Conservation (phyloP, 306 rosid genomes). For the Vigna unguiculata region DNA sequence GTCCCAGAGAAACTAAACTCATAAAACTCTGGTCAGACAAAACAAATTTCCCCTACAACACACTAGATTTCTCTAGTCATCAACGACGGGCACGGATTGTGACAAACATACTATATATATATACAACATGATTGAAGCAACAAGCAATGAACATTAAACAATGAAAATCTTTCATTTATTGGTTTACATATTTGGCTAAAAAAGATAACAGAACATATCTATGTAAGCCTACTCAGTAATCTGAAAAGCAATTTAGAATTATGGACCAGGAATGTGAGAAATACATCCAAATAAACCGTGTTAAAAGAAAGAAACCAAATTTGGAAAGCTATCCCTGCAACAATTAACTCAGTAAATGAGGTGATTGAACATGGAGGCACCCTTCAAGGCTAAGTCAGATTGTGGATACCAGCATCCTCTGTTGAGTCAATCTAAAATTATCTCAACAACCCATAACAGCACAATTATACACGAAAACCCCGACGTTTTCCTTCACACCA, state of each 20-base stretch:
- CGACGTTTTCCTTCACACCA: slow-evolving; percentile 80
- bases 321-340: slow-evolving; percentile 58
- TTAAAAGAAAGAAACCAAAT: slow-evolving; percentile 63
- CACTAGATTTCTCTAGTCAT: slow-evolving; percentile 25
- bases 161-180: slow-evolving; percentile 62
- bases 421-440: slow-evolving; percentile 65
- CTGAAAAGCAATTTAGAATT: slow-evolving; percentile 54
- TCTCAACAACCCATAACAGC: slow-evolving; percentile 94
- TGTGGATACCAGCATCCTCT: slow-evolving; percentile 57
- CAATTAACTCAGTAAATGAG: slow-evolving; percentile 62
- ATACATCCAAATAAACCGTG: slow-evolving; percentile 58
- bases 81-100: slow-evolving; percentile 24
- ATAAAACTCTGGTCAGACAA: neutral
- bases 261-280: slow-evolving; percentile 58
- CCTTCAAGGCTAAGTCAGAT: slow-evolving; percentile 64
- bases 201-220: slow-evolving; percentile 45
- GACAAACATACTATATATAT: slow-evolving; percentile 34
- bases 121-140: slow-evolving; percentile 33
- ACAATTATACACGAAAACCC: slow-evolving; percentile 95
- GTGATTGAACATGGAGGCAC: slow-evolving; percentile 57
- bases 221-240: slow-evolving; percentile 59
- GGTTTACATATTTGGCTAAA: slow-evolving; percentile 55
- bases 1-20: slow-evolving; percentile 12
- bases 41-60: slow-evolving; percentile 2
- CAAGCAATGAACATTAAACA: slow-evolving; percentile 47